phyloP scores from a whole-genome alignment of 2,329 filamentous ascomycete genomes.

The Diaporthe caulivora region DNA sequence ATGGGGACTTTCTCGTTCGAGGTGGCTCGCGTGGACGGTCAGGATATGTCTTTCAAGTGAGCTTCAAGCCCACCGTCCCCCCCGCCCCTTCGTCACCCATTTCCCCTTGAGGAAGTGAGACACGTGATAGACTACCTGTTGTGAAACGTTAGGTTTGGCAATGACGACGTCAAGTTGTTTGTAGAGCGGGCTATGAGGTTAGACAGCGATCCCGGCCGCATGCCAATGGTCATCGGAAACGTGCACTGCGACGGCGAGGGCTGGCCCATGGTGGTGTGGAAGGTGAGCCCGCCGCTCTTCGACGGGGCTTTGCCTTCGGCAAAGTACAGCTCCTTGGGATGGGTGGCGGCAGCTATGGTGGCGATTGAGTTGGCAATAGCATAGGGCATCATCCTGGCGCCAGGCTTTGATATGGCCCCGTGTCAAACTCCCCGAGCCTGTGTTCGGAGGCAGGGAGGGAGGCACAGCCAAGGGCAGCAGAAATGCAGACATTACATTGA shows the following conservation, averaged over 20 bases:
- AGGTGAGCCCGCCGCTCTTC: background rate
- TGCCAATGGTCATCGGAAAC: background rate
- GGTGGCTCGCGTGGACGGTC: constrained; percentile 4
- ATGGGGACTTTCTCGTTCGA: background rate
- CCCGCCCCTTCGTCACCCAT: background rate
- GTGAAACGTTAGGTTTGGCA: background rate
- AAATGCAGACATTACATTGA: background rate
- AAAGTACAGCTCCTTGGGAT: background rate
- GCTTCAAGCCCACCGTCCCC: background rate
- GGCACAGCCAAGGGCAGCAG: background rate
- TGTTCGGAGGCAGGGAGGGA: too few species aligned
- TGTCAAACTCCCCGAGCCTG: background rate
- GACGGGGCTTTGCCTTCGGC: background rate
- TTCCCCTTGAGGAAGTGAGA: background rate
- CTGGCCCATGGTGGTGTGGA: background rate
- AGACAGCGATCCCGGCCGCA: background rate
- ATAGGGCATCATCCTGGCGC: background rate
- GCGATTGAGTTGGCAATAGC: background rate
- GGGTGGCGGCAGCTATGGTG: background rate
- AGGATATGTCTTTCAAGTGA: background rate
- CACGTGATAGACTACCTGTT: background rate
- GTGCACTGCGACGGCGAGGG: background rate
- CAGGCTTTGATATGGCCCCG: background rate
- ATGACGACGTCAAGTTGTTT: background rate
- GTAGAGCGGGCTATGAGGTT: background rate